Conservation (phyloP, 2,329 filamentous ascomycete genomes). For the Fonsecaea pugnacius region DNA sequence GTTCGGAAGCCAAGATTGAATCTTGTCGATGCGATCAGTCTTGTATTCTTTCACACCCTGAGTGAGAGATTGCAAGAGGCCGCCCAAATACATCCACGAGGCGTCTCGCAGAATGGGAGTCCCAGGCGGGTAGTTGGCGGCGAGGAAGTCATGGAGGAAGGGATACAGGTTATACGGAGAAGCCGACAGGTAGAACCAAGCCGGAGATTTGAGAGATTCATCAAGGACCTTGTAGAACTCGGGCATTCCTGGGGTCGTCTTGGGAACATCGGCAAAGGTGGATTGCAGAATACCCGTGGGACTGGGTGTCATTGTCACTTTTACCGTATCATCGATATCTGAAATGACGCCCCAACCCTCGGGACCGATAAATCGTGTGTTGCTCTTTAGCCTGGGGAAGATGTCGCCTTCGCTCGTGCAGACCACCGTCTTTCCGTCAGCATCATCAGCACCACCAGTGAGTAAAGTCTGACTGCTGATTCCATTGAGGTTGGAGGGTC, state of each 20-base stretch:
- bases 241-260: slow-evolving; percentile 78
- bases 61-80: slow-evolving; percentile 78
- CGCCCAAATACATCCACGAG: slow-evolving; percentile 81
- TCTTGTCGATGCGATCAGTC: slow-evolving; percentile 74
- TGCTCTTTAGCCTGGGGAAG: slow-evolving; percentile 62
- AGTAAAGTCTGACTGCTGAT: slow-evolving; percentile 68
- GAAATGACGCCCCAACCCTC: slow-evolving; percentile 85
- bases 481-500: slow-evolving; percentile 72
- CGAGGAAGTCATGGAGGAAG: slow-evolving; percentile 76
- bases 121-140: slow-evolving; percentile 72
- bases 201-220: slow-evolving; percentile 60
- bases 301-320: slow-evolving; percentile 80
- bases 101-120: slow-evolving; percentile 83
- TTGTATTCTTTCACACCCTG: slow-evolving; percentile 82
- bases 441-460: slow-evolving; percentile 52
- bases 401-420: slow-evolving; percentile 46
- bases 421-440: slow-evolving; percentile 57
- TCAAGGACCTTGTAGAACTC: slow-evolving; percentile 75
- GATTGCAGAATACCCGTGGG: slow-evolving; percentile 78
- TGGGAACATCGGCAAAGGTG: slow-evolving; percentile 78
- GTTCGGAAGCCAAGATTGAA: slow-evolving; percentile 77
- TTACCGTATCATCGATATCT: slow-evolving; percentile 95
- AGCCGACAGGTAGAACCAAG: slow-evolving; percentile 92
- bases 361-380: slow-evolving; percentile 73
- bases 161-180: slow-evolving; percentile 94